Base-by-base conservation (phyloP, 2,329 filamentous ascomycete genomes). In the Elsinoe batatas region DNA sequence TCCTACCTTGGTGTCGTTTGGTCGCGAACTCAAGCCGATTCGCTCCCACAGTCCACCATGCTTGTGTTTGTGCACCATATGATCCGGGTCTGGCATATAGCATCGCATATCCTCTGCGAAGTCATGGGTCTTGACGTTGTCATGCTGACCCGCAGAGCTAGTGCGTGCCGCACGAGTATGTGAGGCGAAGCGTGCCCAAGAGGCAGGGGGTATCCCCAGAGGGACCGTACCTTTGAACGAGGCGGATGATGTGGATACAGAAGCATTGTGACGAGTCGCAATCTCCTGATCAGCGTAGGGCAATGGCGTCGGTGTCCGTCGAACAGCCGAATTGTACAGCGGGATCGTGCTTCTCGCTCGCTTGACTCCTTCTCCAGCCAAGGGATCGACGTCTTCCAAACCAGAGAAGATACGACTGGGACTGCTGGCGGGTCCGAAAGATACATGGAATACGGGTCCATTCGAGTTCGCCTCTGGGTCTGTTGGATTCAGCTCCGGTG, bases 111-210 rank as follows among this genome's bases (percentile, higher is more conserved):
- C 54, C 3, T 59, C n/a, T 1, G 60, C 72, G 59, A 76, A 76
- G 61, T 76, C 73, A 1, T 71, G 71, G 11, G 68, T 64, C 12
- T 66, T 62, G 20, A 76, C 68, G 6, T 63, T 58, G 47, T 77
- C 74, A 1, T 58, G 35, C 18, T 63, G 62, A 0, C 70, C 66
- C 3, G 74, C 73, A 42, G 71, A 71, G 10, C 64, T 62, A 26
- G 67, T 68, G 11, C 75, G 71, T 26, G 69, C 64, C 1, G 62
- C 59, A n/a, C 74, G 71, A 4, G 69, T 73, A 56, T 77, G 72
- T 5, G 71, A 74, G 1, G 75, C 72, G 40, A 72, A 77, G 2
- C 70, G 67, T 22, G 71, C 68, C 75, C 75, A 77, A 1, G 72
- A 64, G n/a, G 57, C 53, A 5, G 65, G 60, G 2, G 60, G 58